These are phyloP conservation scores for Ophiostoma quercus DNA, from an alignment of 2,329 filamentous ascomycete species.

Conservation along the genomic window DNA sequence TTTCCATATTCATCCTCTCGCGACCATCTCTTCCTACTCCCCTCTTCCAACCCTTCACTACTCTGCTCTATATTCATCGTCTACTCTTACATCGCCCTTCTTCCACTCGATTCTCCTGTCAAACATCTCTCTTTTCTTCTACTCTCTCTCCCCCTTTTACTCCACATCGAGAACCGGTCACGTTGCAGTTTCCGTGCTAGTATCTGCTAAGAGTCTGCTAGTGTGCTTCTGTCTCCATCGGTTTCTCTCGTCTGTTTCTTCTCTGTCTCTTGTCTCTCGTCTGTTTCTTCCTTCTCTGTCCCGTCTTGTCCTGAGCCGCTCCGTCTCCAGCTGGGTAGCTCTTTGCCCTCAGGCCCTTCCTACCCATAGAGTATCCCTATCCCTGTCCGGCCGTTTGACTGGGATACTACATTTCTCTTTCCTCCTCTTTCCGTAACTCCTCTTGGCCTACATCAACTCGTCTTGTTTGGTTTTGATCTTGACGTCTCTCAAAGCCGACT, in stretches of 20 bases:
- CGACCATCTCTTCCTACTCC: neutral
- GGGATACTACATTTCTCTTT: neutral
- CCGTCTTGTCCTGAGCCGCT: neutral
- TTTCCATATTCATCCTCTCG: neutral
- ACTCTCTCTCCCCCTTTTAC: constrained; percentile 15
- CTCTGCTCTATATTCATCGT: neutral
- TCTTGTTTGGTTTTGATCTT: neutral
- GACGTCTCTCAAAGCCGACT: neutral
- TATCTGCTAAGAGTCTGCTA: constrained; percentile 13
- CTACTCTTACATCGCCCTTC: neutral
- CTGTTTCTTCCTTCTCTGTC: neutral
- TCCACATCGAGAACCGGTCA: constrained; percentile 19
- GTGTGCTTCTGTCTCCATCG: constrained; percentile 7
- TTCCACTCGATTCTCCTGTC: neutral
- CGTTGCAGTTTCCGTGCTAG: constrained; percentile 24
- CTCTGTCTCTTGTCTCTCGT: neutral
- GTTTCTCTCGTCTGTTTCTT: constrained; percentile 6
- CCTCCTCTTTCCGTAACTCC: neutral
- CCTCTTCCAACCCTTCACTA: neutral
- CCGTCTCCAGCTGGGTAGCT: neutral
- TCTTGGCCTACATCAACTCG: neutral
- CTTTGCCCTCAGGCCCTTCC: too few species aligned
- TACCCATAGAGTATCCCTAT: neutral
- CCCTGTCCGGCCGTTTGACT: neutral
- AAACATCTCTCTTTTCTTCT: constrained; percentile 1